Percentiles rank a stretch among this genome's conserved stretches.
Conservation (phyloP, 306 rosid genomes). For the Prunus mongolica region DNA sequence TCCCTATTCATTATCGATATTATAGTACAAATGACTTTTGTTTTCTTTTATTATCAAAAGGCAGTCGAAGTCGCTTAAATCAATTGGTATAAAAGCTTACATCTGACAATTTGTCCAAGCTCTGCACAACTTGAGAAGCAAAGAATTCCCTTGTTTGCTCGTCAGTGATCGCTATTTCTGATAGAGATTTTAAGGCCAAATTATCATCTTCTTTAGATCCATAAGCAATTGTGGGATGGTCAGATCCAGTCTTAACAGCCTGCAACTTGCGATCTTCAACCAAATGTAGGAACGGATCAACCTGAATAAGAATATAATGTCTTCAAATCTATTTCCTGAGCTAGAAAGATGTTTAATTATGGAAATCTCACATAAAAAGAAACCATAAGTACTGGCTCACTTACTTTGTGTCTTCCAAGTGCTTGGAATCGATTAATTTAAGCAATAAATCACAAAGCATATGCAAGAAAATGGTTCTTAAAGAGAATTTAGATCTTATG, state of each 20-base stretch:
- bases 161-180: slow-evolving; percentile 35
- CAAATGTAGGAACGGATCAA: slow-evolving; percentile 75
- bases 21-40: background rate
- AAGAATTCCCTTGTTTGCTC: slow-evolving; percentile 51
- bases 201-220: slow-evolving; percentile 80
- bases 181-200: slow-evolving; percentile 49
- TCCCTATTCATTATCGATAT: background rate
- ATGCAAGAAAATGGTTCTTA: background rate
- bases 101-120: slow-evolving; percentile 53
- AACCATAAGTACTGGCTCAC: slow-evolving; percentile 6
- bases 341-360: slow-evolving; percentile 2
- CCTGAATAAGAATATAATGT: slow-evolving; percentile 38
- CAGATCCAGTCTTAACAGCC: slow-evolving; percentile 39
- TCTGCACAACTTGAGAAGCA: slow-evolving; percentile 60
- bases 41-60: background rate
- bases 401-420: background rate
- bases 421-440: background rate
- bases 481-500: background rate
- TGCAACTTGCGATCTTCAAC: slow-evolving; percentile 70
- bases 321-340: slow-evolving; percentile 2
- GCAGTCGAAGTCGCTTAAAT: background rate
- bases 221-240: slow-evolving; percentile 32
- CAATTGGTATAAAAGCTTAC: slow-evolving; percentile 31
- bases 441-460: slow-evolving; percentile 7
- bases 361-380: background rate